phyloP scores from a whole-genome alignment of 306 rosid species.

The Glycyrrhiza uralensis region DNA sequence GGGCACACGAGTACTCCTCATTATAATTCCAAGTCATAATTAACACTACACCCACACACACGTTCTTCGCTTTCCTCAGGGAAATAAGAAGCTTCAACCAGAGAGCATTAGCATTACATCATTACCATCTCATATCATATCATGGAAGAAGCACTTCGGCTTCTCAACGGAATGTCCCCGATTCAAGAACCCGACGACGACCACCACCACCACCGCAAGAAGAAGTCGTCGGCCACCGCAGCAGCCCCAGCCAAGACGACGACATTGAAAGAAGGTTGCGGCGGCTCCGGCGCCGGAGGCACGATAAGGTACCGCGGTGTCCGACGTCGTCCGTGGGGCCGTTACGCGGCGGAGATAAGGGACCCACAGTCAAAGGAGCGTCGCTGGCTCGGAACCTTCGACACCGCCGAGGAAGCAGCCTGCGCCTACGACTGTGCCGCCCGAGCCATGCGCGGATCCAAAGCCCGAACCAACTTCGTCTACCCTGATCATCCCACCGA shows the following conservation, averaged over 20 bases:
- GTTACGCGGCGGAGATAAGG: slow-evolving; percentile 90
- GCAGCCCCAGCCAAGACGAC: not conserved
- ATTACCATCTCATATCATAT: not conserved
- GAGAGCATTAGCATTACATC: no score
- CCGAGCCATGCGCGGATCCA: slow-evolving; percentile 79
- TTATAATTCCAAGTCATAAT: no score
- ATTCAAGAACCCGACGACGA: slow-evolving; percentile 19
- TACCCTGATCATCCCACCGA: slow-evolving; percentile 40
- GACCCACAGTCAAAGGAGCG: slow-evolving; percentile 88
- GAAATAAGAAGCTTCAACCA: no score
- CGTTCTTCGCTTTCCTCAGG: no score
- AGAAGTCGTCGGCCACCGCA: not conserved
- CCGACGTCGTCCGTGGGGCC: slow-evolving; percentile 92
- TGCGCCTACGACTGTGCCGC: slow-evolving; percentile 93
- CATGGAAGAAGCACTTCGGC: slow-evolving; percentile 69
- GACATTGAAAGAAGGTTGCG: no score
- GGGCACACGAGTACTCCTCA: no score
- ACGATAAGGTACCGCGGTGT: slow-evolving; percentile 79
- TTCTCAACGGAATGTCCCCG: slow-evolving; percentile 42
- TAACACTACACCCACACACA: no score
- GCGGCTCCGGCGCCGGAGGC: no score
- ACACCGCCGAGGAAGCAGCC: slow-evolving; percentile 95
- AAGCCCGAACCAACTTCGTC: slow-evolving; percentile 79
- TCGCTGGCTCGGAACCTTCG: slow-evolving; percentile 94
- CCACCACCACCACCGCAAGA: slow-evolving; percentile 1